Evolutionary conservation across 257 asterid species (phyloP), one percentile per base, ranked within the genome.

Genomic region (Solanum chaucha): DNA sequence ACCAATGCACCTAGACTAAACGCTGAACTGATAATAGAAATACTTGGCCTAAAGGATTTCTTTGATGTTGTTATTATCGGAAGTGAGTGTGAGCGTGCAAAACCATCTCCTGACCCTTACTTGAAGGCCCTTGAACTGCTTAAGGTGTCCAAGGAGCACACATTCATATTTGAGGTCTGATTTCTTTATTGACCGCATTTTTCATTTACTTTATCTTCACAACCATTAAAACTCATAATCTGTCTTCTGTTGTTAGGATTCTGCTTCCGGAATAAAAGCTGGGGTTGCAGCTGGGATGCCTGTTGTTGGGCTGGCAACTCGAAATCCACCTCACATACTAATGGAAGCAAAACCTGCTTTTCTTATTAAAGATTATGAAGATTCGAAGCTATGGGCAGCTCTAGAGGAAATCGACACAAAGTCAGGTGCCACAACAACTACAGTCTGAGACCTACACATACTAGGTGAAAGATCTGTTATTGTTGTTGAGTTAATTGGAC

Each of bases 281-380:
- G 99, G 98, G 78, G 98, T 97, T 61, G 98, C 98, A 2, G 98
- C 99, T 36, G 97, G 96, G 82, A 59, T 97, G 91, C 96, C 98
- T 19, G 96, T 98, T 32, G 71, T 97, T 35, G 98, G 99, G 41
- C 90, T 97, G 92, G 90, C 94, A 32, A 97, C 98, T 1, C 90
- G 98, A 90, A 97, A 95, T 85, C 98, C 98, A 12, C 93, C 96
- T 15, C 87, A 92, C 41, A 0, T 94, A 14, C 91, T 97, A 58
- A 90, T 89, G 94, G 89, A 90, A 89, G 98, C 99, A 77, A 97
- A 93, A 87, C 98, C 99, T 87, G 88, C 95, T 41, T 92, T 97
- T 87, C 96, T 97, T 77, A 94, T 95, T 73, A 94, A 94, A 87
- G 95, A 95, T 88, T 97, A 94, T 70, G 99, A 95, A 86, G 98